phyloP scores from a whole-genome alignment of 2,329 filamentous ascomycete species.

The Apiospora hydei region DNA sequence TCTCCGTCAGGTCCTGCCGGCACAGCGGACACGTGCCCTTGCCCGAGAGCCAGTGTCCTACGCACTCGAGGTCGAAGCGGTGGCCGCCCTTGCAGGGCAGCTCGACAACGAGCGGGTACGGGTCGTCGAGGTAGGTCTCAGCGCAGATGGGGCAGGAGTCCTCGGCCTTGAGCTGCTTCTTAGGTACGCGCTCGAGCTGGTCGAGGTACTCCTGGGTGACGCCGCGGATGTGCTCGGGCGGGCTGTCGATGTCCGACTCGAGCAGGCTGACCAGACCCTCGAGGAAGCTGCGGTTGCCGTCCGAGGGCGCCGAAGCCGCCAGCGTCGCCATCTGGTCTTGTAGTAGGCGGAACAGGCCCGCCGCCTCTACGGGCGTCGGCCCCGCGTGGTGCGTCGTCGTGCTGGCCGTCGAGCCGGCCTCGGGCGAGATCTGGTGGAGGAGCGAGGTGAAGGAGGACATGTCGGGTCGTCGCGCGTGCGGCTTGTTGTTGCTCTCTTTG shows the following conservation, averaged over 20 bases:
- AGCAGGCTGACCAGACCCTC: constrained; percentile 55
- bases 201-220: constrained; percentile 68
- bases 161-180: constrained; percentile 56
- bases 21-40: constrained; percentile 72
- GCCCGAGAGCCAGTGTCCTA: constrained; percentile 69
- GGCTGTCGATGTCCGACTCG: constrained; percentile 58
- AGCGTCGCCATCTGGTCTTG: constrained; percentile 65
- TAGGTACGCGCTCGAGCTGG: constrained; percentile 63
- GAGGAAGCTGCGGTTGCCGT: constrained; percentile 59
- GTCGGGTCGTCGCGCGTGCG: constrained; percentile 61
- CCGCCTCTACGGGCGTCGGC: constrained; percentile 66
- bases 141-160: constrained; percentile 70
- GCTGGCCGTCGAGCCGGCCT: not conserved
- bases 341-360: constrained; percentile 64
- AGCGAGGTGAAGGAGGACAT: constrained; percentile 64
- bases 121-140: constrained; percentile 66
- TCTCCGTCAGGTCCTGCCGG: constrained; percentile 65
- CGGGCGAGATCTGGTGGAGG: constrained; percentile 23
- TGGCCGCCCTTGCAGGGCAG: constrained; percentile 67
- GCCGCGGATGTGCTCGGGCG: constrained; percentile 59
- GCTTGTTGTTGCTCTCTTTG: constrained; percentile 48
- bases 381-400: constrained; percentile 55
- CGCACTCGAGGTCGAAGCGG: constrained; percentile 71
- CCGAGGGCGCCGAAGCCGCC: constrained; percentile 55
- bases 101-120: constrained; percentile 68